phyloP scores from a whole-genome alignment of 352 stramenopile species.

The Phytophthora colocasiae region DNA sequence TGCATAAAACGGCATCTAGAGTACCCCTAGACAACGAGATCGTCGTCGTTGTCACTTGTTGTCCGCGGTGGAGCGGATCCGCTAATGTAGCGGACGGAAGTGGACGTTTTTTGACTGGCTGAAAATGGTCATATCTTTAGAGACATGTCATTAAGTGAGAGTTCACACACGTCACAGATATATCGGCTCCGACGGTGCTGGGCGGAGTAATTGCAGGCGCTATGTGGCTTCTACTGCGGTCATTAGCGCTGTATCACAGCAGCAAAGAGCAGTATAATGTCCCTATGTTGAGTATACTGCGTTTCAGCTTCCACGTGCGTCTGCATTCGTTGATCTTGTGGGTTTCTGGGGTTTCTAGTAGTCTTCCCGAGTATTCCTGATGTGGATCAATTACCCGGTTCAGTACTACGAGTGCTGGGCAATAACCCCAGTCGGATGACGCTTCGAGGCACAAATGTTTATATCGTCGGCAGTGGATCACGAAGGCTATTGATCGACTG shows the following conservation, averaged over 20 bases:
- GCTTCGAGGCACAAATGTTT: slow-evolving; percentile 91
- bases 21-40: slow-evolving; percentile 20
- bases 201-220: background rate
- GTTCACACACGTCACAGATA: slow-evolving; percentile 26
- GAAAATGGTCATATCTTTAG: too few relatives aligned
- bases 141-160: slow-evolving; percentile 11
- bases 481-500: slow-evolving; percentile 85
- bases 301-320: background rate
- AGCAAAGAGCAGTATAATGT: too few relatives aligned
- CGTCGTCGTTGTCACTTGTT: slow-evolving; percentile 14
- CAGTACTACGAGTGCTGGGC: slow-evolving; percentile 82
- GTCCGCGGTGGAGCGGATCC: too few relatives aligned
- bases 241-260: too few relatives aligned
- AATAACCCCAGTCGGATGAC: slow-evolving; percentile 91
- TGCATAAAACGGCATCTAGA: too few relatives aligned
- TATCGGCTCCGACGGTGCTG: slow-evolving; percentile 23
- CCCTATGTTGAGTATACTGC: too few relatives aligned
- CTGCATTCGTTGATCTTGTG: slow-evolving; percentile 54
- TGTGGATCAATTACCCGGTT: slow-evolving; percentile 51
- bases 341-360: slow-evolving; percentile 50
- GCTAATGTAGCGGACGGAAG: too few relatives aligned
- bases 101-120: too few relatives aligned
- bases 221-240: background rate
- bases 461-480: slow-evolving; percentile 89
- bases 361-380: slow-evolving; percentile 46